These are phyloP conservation scores for Saturnispora sekii DNA, from an alignment of 805 yeast species.

Conservation along the genomic window DNA sequence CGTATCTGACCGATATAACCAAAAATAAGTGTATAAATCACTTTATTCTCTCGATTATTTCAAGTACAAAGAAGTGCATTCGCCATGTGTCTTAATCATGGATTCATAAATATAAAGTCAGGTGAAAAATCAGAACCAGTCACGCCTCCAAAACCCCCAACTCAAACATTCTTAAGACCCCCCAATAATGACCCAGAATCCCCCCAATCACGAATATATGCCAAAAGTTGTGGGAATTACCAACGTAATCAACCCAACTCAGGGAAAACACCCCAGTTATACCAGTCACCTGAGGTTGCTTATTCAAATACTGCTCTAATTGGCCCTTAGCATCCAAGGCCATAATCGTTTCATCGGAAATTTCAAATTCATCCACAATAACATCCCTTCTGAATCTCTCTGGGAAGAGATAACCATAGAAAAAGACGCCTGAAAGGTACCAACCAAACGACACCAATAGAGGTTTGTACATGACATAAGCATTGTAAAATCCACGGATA, in stretches of 20 bases:
- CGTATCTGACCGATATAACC: no score
- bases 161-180: conserved; percentile 62
- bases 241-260: conserved; percentile 78
- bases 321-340: conserved; percentile 21
- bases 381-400: conserved; percentile 79
- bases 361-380: conserved; percentile 35
- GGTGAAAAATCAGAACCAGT: not conserved
- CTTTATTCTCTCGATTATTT: no score
- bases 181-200: conserved; percentile 78
- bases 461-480: conserved; percentile 55
- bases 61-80: not conserved
- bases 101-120: no score
- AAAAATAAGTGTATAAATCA: no score
- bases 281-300: conserved; percentile 29
- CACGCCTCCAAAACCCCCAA: conserved; percentile 6
- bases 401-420: conserved; percentile 82
- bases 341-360: conserved; percentile 26
- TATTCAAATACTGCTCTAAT: conserved; percentile 31
- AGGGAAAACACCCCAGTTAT: conserved; percentile 37
- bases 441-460: conserved; percentile 60
- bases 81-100: no score
- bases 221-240: conserved; percentile 87
- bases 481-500: conserved; percentile 44
- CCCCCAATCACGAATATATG: conserved; percentile 87
- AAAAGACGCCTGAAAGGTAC: conserved; percentile 74